Conservation (phyloP, 257 asterid genomes). For the Scutellaria baicalensis region DNA sequence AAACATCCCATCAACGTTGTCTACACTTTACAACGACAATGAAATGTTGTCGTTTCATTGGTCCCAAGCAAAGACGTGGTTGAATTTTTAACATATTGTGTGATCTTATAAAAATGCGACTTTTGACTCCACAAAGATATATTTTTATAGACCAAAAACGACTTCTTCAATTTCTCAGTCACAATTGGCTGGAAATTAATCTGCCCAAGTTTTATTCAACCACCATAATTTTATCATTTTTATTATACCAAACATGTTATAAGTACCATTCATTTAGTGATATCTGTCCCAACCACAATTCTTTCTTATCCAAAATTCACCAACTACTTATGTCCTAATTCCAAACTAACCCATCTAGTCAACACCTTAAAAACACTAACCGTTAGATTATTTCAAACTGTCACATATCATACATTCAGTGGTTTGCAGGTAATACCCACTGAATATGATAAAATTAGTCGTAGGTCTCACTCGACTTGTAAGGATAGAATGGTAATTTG, state of each 20-base stretch:
- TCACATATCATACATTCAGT: too few species aligned
- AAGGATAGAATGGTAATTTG: too few species aligned
- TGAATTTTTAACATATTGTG: slow-evolving; percentile 18
- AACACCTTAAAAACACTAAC: too few species aligned
- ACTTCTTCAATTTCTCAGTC: neutral
- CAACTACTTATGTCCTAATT: too few species aligned
- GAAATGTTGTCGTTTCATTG: slow-evolving; percentile 28
- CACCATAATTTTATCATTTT: slow-evolving; percentile 7
- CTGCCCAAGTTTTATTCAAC: slow-evolving; percentile 5
- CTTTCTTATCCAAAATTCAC: too few species aligned
- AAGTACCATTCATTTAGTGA: neutral
- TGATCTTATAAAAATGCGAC: slow-evolving; percentile 22
- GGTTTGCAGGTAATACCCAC: too few species aligned
- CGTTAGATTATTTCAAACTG: too few species aligned
- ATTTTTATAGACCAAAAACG: slow-evolving; percentile 22
- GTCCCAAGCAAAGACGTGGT: slow-evolving; percentile 14
- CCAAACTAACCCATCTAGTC: too few species aligned
- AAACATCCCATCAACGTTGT: neutral
- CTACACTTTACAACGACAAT: slow-evolving; percentile 38
- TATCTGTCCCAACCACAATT: neutral
- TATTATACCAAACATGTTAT: neutral
- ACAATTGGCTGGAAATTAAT: neutral
- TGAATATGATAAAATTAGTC: too few species aligned
- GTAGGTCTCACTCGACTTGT: too few species aligned
- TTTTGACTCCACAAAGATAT: slow-evolving; percentile 24